phyloP scores from a whole-genome alignment of 2,329 filamentous ascomycete genomes.

The Emydomyces testavorans region DNA sequence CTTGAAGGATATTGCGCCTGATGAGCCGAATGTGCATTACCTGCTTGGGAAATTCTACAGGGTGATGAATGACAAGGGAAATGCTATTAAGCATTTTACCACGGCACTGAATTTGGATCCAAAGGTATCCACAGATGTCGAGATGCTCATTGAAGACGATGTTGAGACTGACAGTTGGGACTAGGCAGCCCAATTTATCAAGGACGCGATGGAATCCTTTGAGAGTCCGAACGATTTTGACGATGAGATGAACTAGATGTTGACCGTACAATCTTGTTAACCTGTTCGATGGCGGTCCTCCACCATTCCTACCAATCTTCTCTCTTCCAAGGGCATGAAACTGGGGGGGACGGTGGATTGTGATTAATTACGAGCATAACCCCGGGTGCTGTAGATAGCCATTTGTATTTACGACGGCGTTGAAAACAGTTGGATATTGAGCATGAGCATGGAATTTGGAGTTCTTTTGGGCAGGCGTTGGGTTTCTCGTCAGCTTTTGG shows the following conservation, averaged over 20 bases:
- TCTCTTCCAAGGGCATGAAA: background rate
- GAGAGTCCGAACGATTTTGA: conserved; percentile 60
- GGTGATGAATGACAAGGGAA: conserved; percentile 47
- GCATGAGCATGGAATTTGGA: conserved; percentile 9
- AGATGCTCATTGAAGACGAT: background rate
- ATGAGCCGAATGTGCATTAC: conserved; percentile 94
- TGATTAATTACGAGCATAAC: background rate
- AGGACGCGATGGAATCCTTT: conserved; percentile 87
- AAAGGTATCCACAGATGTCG: conserved; percentile 53
- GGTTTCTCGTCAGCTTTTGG: conserved; percentile 1
- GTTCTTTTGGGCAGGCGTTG: conserved; percentile 1
- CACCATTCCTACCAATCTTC: background rate
- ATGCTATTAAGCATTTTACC: conserved; percentile 87
- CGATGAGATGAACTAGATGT: conserved; percentile 36
- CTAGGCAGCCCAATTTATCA: conserved; percentile 84
- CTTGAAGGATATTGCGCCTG: conserved; percentile 82
- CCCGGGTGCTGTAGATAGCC: background rate
- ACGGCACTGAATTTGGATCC: conserved; percentile 91
- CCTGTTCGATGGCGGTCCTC: background rate
- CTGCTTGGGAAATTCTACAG: conserved; percentile 61
- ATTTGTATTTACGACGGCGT: background rate
- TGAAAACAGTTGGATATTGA: conserved; percentile 1
- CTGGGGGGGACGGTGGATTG: background rate
- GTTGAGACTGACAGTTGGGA: conserved; percentile 3
- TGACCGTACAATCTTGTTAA: background rate